Evolutionary conservation across 495 filamentous ascomycete genomes (phyloP).

Genomic region (Penicillium ochrochloron): DNA sequence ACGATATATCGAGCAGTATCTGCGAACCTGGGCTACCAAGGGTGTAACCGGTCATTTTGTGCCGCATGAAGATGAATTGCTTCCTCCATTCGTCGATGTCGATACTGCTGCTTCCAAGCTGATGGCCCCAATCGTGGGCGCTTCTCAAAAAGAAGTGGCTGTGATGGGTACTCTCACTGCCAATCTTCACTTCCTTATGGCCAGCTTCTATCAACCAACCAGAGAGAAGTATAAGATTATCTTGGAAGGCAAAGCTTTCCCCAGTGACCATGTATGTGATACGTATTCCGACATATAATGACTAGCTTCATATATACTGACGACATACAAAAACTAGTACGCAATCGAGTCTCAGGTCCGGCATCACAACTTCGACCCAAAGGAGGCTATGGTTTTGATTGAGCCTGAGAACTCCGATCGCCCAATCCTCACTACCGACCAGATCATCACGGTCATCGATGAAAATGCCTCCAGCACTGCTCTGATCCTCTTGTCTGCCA

Average conservation of each 20-base stretch:
- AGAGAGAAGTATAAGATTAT: constrained; percentile 84
- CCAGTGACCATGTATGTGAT: constrained; percentile 77
- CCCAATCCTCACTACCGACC: constrained; percentile 66
- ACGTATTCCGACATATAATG: background rate
- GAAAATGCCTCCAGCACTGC: constrained; percentile 77
- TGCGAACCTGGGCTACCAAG: constrained; percentile 87
- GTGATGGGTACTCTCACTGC: constrained; percentile 93
- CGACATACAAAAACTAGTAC: constrained; percentile 56
- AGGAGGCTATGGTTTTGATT: constrained; percentile 76
- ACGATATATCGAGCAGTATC: constrained; percentile 73
- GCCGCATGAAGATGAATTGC: constrained; percentile 71
- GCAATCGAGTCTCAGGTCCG: constrained; percentile 85
- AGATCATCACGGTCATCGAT: constrained; percentile 77
- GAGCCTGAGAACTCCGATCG: constrained; percentile 59
- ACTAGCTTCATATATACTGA: constrained; percentile 9
- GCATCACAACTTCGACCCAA: constrained; percentile 72
- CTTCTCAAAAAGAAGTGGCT: constrained; percentile 76
- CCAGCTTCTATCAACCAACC: constrained; percentile 85
- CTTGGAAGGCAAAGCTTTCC: constrained; percentile 91
- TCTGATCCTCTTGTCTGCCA: constrained; percentile 81
- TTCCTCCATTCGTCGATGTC: constrained; percentile 81
- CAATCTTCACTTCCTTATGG: constrained; percentile 90
- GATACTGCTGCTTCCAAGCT: constrained; percentile 71
- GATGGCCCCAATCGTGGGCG: constrained; percentile 88
- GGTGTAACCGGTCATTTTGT: constrained; percentile 95